Evolutionary conservation across 2,329 filamentous ascomycete genomes (phyloP), one percentile per base, ranked within the genome.

Genomic region (Aspergillus carbonarius): DNA sequence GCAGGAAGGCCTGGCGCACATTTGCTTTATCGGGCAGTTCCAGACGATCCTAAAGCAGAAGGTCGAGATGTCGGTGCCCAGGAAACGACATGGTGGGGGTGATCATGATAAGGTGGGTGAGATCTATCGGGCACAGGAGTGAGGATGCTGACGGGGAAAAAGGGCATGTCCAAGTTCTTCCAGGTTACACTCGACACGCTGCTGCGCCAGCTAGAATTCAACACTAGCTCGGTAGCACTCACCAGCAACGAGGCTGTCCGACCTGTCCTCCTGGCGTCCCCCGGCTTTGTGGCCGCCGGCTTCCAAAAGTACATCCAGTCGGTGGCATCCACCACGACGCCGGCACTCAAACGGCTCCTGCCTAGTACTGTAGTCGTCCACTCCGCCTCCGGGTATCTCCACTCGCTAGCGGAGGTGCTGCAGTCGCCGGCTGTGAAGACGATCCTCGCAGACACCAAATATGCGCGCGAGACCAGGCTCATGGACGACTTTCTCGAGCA

Each of bases 401-500:
- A 98, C 77, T 89, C 90, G 47, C 82, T 99, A 27, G 89, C 91
- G 66, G 92, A 98, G 74, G 88, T 96, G 0, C 83, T 99, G 49
- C 88, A 91, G 69, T 93, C 88, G 52, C 86, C 88, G 1, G 88
- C 92, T 57, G 91, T 97, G 8, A 82, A 89, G 52, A 83, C 84
- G 1, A 88, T 89, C 63, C 85, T 98, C 68, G 88, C 88, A 60
- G 88, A 97, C 72, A 95, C 92, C 63, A 95, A 93, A 69, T 97
- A 95, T 72, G 88, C 91, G 2, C 86, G 87, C 60, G 93, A 97
- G 75, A 92, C 92, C 1, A 84, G 83, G 37, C 81, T 91, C 60
- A 92, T 99, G 86, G 92, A 98, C 68, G 85, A 87, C 46, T 92
- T 98, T 71, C 87, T 90, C 67, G 84, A 87, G 0, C 81, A 91